A percentile compares a stretch with the other conserved stretches of the same genome.
Conservation (phyloP, 1,284 basidiomycete genomes). For the Mycosarcoma maydis region DNA sequence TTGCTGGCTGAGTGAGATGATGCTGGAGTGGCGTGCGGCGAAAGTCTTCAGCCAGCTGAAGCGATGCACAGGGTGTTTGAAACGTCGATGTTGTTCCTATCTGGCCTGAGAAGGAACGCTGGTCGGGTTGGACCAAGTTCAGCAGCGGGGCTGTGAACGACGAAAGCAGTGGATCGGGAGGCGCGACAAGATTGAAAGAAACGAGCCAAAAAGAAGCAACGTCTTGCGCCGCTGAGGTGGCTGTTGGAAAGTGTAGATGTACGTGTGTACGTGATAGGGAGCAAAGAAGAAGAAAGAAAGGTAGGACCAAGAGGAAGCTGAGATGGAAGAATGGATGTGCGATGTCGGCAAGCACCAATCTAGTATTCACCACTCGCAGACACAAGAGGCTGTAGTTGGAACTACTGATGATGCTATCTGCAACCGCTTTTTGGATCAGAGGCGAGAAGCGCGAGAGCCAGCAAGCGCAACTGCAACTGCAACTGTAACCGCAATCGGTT, state of each 20-base stretch:
- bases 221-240: neutral
- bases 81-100: conserved; percentile 1
- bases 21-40: conserved; percentile 1
- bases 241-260: too few relatives aligned
- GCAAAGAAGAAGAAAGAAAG: neutral
- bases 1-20: conserved; percentile 4
- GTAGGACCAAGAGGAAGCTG: too few relatives aligned
- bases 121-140: too few relatives aligned
- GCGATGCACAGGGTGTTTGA: neutral
- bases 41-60: conserved; percentile 26
- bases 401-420: too few relatives aligned
- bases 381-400: too few relatives aligned
- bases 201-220: neutral
- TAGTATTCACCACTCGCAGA: too few relatives aligned
- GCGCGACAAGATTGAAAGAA: neutral
- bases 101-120: conserved; percentile 16
- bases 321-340: too few relatives aligned
- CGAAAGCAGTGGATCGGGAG: neutral
- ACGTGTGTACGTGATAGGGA: neutral
- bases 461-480: too few relatives aligned
- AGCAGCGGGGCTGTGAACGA: neutral
- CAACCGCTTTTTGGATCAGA: too few relatives aligned
- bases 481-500: too few relatives aligned
- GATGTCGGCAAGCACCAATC: too few relatives aligned
- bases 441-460: too few relatives aligned